Evolutionary conservation across 2,329 filamentous ascomycete species (phyloP).

Genomic region (Monilinia fructicola): DNA sequence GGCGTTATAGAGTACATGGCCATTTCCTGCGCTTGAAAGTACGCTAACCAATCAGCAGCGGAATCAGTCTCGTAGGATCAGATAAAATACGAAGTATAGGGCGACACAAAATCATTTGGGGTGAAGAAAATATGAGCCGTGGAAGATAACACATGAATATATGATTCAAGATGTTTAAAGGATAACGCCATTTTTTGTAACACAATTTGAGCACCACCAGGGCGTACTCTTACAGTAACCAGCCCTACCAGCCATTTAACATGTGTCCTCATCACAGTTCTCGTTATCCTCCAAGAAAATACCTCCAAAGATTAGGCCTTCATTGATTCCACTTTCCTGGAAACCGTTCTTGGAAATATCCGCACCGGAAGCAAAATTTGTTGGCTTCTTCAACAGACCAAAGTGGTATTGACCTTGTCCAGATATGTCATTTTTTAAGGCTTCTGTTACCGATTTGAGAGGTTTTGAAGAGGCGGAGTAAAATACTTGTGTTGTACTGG

Average conservation of each 20-base stretch:
- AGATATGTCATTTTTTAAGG: constrained; percentile 51
- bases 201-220: too few relatives aligned
- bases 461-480: constrained; percentile 52
- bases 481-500: constrained; percentile 56
- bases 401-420: constrained; percentile 63
- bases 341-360: constrained; percentile 48
- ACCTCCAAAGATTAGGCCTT: constrained; percentile 53
- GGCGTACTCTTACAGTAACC: too few relatives aligned
- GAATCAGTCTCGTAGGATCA: too few relatives aligned
- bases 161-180: too few relatives aligned
- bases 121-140: too few relatives aligned
- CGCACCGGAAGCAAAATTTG: constrained; percentile 42
- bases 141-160: too few relatives aligned
- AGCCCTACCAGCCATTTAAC: constrained; percentile 12
- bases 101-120: too few relatives aligned
- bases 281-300: constrained; percentile 54
- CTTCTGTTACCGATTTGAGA: constrained; percentile 49
- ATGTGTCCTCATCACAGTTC: background rate
- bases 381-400: constrained; percentile 61
- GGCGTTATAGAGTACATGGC: too few relatives aligned
- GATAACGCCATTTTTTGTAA: too few relatives aligned
- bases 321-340: constrained; percentile 51
- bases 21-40: too few relatives aligned
- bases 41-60: too few relatives aligned
- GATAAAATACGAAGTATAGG: too few relatives aligned